Conservation (phyloP, 768 basidiomycete genomes). For the Termitomyces sp. region DNA sequence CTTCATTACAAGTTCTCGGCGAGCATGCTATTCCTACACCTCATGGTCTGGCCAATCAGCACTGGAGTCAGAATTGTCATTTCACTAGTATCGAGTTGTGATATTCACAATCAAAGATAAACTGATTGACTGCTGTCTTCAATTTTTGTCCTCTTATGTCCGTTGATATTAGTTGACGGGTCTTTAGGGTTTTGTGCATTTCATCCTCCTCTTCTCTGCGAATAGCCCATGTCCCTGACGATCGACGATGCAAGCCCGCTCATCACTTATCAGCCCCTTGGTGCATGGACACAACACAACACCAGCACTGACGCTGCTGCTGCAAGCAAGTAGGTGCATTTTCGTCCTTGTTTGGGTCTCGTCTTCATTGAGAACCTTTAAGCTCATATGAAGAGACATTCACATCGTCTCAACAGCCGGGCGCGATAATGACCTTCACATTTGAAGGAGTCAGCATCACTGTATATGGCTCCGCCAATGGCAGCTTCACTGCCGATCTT, state of each 20-base stretch:
- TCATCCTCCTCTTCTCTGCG: not conserved
- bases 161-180: not conserved
- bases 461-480: not conserved
- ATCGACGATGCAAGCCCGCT: slow-evolving; percentile 5
- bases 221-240: not conserved
- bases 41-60: not conserved
- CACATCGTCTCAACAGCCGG: not conserved
- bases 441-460: slow-evolving; percentile 3
- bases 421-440: slow-evolving; percentile 6
- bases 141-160: not conserved
- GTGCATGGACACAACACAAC: slow-evolving; percentile 3
- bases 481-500: slow-evolving; percentile 1
- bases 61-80: not conserved
- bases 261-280: not conserved
- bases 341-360: not conserved
- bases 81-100: not conserved
- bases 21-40: not conserved
- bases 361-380: not conserved
- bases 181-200: not conserved
- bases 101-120: not conserved
- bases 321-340: not conserved
- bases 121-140: not conserved
- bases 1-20: not conserved
- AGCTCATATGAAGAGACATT: slow-evolving; percentile 2
- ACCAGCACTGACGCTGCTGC: not conserved